A percentile compares a stretch with the other conserved stretches of the same genome.
These are phyloP conservation scores for Eimeria mitis DNA, from an alignment of 169 alveolate species.

Conservation along the genomic window DNA sequence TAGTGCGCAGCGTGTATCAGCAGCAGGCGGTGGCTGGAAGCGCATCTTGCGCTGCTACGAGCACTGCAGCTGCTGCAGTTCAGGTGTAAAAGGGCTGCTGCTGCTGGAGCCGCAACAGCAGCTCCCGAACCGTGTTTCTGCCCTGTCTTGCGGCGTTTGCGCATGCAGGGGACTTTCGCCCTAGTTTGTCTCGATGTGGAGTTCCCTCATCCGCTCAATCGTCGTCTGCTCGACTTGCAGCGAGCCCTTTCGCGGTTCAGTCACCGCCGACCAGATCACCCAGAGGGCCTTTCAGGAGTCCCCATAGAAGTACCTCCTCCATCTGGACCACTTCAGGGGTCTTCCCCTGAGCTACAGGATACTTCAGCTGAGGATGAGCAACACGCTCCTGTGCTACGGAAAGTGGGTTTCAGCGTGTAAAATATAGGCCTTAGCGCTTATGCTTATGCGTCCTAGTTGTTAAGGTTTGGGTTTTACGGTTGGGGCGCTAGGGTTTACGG, in stretches of 20 bases:
- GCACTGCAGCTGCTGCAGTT: not conserved
- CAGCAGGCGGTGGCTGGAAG: not conserved
- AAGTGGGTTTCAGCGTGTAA: not conserved
- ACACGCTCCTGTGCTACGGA: not conserved
- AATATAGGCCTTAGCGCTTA: not conserved
- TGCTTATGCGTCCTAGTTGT: not conserved
- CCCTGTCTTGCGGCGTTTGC: not conserved
- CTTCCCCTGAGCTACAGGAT: not conserved
- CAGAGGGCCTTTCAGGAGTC: not conserved
- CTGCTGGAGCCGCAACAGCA: not conserved
- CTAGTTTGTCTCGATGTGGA: constrained; percentile 80
- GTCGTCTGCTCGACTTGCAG: constrained; percentile 20
- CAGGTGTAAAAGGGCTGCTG: not conserved
- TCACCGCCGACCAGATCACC: not conserved
- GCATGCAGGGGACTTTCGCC: constrained; percentile 77
- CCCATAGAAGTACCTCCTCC: not conserved
- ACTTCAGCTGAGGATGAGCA: constrained; percentile 26
- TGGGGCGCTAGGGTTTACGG: not conserved
- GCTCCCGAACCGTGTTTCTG: not conserved
- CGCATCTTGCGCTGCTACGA: not conserved
- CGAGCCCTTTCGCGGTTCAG: not conserved
- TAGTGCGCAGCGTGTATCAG: not conserved
- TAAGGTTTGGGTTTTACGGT: not conserved
- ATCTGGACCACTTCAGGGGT: not conserved
- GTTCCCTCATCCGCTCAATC: constrained; percentile 74